Evolutionary conservation across 129 eudicot species (phyloP), one percentile per base, ranked within the genome.

Genomic region (Scalesia atractyloides): DNA sequence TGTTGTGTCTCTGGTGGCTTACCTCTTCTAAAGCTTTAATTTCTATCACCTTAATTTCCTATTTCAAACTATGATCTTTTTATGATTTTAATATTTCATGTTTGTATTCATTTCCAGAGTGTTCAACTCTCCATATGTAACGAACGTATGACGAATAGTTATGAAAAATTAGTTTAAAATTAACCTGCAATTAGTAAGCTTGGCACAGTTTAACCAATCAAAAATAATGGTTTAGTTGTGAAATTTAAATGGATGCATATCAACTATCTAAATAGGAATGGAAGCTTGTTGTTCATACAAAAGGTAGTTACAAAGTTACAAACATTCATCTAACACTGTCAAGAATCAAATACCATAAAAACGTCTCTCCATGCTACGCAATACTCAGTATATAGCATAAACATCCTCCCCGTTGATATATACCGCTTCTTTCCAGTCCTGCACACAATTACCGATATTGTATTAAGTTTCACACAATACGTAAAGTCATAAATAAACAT

Each of bases 401-500:
- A 86, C 87, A 33, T 57, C 71, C 30, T 75, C 90, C 50, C 62
- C 86, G 2, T 24, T 84, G 11, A 88, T 75, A 90, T 85, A 82
- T n/a, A 88, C 72, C 11, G 66, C 51, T 43, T 84, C 86, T 33
- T 84, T 84, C 84, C 87, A 82, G 73, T 82, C 82, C 94, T 88
- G 87, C 78, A 88, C 43, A 36, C 37, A 37, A 17, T 1, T 9
- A 50, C 18, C 52, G 1, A 47, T 43, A 15, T 0, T 3, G 9
- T 73, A 51, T 51, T 3, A 68, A 47, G 58, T 47, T 63, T 30
- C 2, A 6, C 36, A 64, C 14, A 30, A 15, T 10, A 7, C 3
- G 8, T 5, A 1, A 0, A 41, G 46, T 8, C 0, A 12, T 41
- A 41, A 79, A 62, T 13, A 46, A 51, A 51, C 24, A 5, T 8